Evolutionary conservation across 805 yeast species (phyloP).

Genomic region (Cyberlindnera sargentensis): DNA sequence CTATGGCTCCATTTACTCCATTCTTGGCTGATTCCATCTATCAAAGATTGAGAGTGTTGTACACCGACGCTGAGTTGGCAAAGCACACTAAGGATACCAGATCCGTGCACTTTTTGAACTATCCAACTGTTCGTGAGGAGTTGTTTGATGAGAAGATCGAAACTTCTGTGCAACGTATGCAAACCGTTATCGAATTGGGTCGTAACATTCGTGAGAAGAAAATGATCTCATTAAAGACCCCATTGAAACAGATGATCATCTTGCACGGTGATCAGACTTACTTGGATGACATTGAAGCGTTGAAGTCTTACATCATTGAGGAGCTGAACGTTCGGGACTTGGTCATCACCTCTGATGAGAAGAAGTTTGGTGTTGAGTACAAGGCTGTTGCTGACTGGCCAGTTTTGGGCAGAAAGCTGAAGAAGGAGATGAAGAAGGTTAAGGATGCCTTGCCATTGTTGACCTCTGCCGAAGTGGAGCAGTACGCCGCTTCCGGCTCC

Average conservation of each 20-base stretch:
- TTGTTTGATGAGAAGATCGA: constrained; percentile 79
- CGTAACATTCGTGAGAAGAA: constrained; percentile 96
- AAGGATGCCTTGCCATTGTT: constrained; percentile 87
- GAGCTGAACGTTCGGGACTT: constrained; percentile 90
- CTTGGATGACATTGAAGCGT: constrained; percentile 68
- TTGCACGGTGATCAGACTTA: constrained; percentile 72
- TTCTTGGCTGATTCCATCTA: constrained; percentile 88
- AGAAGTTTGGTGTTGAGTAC: constrained; percentile 85
- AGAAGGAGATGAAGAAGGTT: constrained; percentile 88
- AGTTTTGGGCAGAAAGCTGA: constrained; percentile 92
- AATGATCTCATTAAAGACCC: constrained; percentile 88
- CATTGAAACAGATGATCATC: constrained; percentile 81
- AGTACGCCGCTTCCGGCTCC: constrained; percentile 63
- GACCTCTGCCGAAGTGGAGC: constrained; percentile 75
- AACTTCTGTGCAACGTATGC: constrained; percentile 90
- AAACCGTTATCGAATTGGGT: constrained; percentile 91
- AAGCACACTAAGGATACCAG: constrained; percentile 51
- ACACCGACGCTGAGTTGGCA: constrained; percentile 51
- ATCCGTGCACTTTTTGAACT: constrained; percentile 91
- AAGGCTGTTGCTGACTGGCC: constrained; percentile 99
- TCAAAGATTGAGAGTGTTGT: constrained; percentile 58
- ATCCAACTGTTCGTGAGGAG: constrained; percentile 77
- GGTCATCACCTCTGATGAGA: constrained; percentile 84
- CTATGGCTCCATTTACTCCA: constrained; percentile 99
- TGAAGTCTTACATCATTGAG: constrained; percentile 75